phyloP scores from a whole-genome alignment of 2,329 filamentous ascomycete genomes.

The Canariomyces notabilis region DNA sequence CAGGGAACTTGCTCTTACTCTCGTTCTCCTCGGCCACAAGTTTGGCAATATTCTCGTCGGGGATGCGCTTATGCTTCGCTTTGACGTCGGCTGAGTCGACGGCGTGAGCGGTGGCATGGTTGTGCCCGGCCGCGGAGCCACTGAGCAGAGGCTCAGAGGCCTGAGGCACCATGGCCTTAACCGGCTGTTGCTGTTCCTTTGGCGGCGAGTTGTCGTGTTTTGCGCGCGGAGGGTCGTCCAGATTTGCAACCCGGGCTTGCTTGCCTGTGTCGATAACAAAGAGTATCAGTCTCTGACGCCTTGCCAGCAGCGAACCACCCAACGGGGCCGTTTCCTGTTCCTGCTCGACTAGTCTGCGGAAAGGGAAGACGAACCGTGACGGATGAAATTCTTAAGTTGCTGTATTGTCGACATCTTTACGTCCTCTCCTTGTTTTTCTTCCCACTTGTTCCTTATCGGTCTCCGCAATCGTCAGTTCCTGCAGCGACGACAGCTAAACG shows the following conservation, averaged over 20 bases:
- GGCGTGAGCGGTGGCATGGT: conserved; percentile 59
- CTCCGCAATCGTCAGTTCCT: not conserved
- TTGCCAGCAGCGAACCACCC: not conserved
- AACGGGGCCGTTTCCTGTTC: not conserved
- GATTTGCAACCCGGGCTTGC: conserved; percentile 68
- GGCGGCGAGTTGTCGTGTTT: conserved; percentile 48
- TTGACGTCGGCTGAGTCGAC: conserved; percentile 41
- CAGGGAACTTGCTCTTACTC: conserved; percentile 77
- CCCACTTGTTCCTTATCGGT: not conserved
- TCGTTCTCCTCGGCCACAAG: conserved; percentile 90
- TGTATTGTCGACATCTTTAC: conserved; percentile 68
- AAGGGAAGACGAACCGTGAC: conserved; percentile 59
- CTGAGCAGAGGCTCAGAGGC: conserved; percentile 41
- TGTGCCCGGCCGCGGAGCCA: conserved; percentile 39
- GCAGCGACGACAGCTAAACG: not conserved
- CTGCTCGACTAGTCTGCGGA: not conserved
- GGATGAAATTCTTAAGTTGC: conserved; percentile 96
- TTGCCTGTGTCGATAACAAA: conserved; percentile 55
- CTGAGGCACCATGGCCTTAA: conserved; percentile 42
- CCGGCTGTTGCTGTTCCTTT: conserved; percentile 49
- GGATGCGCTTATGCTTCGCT: conserved; percentile 41
- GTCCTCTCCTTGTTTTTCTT: conserved; percentile 1
- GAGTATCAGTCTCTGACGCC: conserved; percentile 30
- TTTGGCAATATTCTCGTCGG: conserved; percentile 70
- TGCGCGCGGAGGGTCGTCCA: conserved; percentile 45